Conservation (phyloP, 169 alveolate genomes). For the Plasmodium adleri region DNA sequence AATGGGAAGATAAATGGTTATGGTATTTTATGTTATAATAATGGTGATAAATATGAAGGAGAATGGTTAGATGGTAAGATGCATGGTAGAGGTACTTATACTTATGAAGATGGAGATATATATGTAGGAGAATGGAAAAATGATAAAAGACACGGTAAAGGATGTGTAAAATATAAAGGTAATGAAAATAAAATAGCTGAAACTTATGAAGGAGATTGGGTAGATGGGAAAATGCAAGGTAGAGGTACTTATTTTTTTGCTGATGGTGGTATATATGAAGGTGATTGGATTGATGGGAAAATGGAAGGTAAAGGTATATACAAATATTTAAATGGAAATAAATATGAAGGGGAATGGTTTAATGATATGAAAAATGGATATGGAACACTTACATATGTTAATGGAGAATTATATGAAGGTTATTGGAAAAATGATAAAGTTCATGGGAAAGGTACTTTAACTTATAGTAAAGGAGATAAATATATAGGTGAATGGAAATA, state of each 20-base stretch:
- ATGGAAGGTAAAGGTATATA: conserved; percentile 95
- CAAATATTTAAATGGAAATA: conserved; percentile 92
- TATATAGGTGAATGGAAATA: conserved; percentile 96
- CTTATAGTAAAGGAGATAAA: conserved; percentile 91
- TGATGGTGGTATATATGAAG: conserved; percentile 96
- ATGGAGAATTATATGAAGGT: conserved; percentile 95
- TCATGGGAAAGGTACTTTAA: conserved; percentile 94
- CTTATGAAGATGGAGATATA: conserved; percentile 95
- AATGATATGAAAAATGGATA: conserved; percentile 95
- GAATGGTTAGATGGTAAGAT: conserved; percentile 96
- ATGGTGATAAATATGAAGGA: conserved; percentile 97
- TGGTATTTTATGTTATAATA: conserved; percentile 92
- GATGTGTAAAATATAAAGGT: conserved; percentile 90
- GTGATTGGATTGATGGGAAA: conserved; percentile 96
- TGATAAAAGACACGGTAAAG: conserved; percentile 95
- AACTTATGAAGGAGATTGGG: conserved; percentile 95
- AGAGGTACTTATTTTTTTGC: conserved; percentile 93
- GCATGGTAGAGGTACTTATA: conserved; percentile 95
- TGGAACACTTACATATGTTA: conserved; percentile 90
- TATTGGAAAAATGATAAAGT: conserved; percentile 94
- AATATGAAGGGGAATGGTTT: conserved; percentile 97
- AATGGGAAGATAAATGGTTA: conserved; percentile 93
- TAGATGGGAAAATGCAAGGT: conserved; percentile 95
- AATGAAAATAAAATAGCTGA: conserved; percentile 86
- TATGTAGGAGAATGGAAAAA: conserved; percentile 95